These are phyloP conservation scores for Hordeum vulgare DNA, from an alignment of 176 grass and related monocot species.

Conservation along the genomic window MorexV3_pseudomolecules_assembly NC_058518.1:100811837-100812336, in stretches of 20 bases:
- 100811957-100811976: no score
- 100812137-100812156: no score
- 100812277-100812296: constrained; percentile 34
- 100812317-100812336: no score
- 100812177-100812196: constrained; percentile 65
- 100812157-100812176: not conserved
- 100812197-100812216: constrained; percentile 66
- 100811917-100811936: no score
- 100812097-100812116: constrained; percentile 52
- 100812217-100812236: constrained; percentile 68
- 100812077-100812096: constrained; percentile 83
- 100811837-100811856: not conserved
- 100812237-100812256: constrained; percentile 33
- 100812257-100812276: constrained; percentile 22
- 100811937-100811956: no score
- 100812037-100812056: constrained; percentile 95
- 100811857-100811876: no score
- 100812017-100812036: constrained; percentile 84
- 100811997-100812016: no score
- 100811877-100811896: no score
- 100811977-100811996: no score
- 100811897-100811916: no score
- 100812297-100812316: no score
- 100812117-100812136: not conserved
- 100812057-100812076: constrained; percentile 99